Base-by-base conservation (phyloP, 2,329 filamentous ascomycete genomes). In the Pseudohalonectria lignicola region DNA sequence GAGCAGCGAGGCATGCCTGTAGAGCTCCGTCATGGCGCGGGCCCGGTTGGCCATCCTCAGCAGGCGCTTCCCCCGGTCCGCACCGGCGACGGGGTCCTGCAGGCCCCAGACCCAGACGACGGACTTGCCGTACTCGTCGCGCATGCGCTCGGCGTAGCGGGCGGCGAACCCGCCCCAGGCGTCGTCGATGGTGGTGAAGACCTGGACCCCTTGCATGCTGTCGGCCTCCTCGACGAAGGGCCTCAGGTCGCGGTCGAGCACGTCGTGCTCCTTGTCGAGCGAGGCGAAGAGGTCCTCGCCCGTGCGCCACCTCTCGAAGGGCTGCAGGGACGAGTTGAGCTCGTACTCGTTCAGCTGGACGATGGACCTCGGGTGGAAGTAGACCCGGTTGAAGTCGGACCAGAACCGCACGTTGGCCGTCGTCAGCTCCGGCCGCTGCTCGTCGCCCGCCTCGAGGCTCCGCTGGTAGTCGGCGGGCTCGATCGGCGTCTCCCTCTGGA, bases 381-480 rank as follows among this genome's bases (percentile, higher is more conserved):
- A 98, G n/a, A 92, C 74, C 19, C 86, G 77, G 48, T 86, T 93
- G 60, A 87, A 96, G 59, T 98, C 92, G 23, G 87, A 94, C 90
- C 92, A 98, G 62, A 92, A 96, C 39, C 86, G 76, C n/a, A 96
- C 83, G 10, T 75, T 73, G 6, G 78, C 73, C 2, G 77, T 68
- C 1, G 71, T 81, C 16, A 94, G 69, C 32, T 44, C 36, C 37
- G 67, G 62, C 0, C 82, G 74, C 5, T 79, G 69, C 3, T 73
- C 57, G 5, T 72, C 55, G 17, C 86, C 87, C 21, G 76, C 61
- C 48, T 95, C 84, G 3, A 96, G 74, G 45, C 78, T 82, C 51
- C 76, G 71, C 52, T 93, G 86, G 56, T 94, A 96, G 34, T 76
- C 66, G 52, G 76, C 86, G 42, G 74, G 75, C 28, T 70, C 63